These are phyloP conservation scores for Luzula sylvatica DNA, from an alignment of 176 grass and related monocot genomes.

Conservation along the genomic window DNA sequence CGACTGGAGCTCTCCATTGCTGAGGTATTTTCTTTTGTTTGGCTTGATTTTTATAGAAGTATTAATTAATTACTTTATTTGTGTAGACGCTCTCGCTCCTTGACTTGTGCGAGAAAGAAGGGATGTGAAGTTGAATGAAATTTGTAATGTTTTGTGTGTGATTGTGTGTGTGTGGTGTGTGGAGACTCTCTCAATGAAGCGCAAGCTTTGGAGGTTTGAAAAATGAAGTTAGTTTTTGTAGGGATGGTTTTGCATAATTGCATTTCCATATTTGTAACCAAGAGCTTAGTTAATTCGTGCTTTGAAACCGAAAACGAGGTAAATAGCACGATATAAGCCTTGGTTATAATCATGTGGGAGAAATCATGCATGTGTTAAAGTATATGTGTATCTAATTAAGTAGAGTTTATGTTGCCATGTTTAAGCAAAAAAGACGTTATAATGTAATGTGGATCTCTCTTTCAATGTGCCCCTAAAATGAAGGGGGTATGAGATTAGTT, in stretches of 20 bases:
- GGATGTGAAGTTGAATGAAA: slow-evolving; percentile 40
- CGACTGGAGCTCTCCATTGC: slow-evolving; percentile 94
- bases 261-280: slow-evolving; percentile 15
- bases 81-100: slow-evolving; percentile 83
- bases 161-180: slow-evolving; percentile 41
- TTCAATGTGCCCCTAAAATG: slow-evolving; percentile 19
- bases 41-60: slow-evolving; percentile 5
- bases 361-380: slow-evolving; percentile 22
- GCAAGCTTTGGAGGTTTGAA: slow-evolving; percentile 44
- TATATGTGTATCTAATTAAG: slow-evolving; percentile 15
- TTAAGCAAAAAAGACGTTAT: background rate
- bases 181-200: slow-evolving; percentile 27
- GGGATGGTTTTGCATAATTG: slow-evolving; percentile 31
- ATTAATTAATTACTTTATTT: background rate
- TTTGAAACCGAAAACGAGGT: slow-evolving; percentile 15
- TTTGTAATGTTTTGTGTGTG: slow-evolving; percentile 49
- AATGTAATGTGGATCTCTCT: background rate
- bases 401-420: background rate
- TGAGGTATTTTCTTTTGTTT: slow-evolving; percentile 40
- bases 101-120: slow-evolving; percentile 85
- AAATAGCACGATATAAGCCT: slow-evolving; percentile 15
- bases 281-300: background rate
- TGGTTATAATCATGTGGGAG: background rate
- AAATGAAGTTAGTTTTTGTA: slow-evolving; percentile 14
- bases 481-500: slow-evolving; percentile 10